Evolutionary conservation across 2,329 filamentous ascomycete species (phyloP).

Genomic region (Cucurbitaria berberidis): DNA sequence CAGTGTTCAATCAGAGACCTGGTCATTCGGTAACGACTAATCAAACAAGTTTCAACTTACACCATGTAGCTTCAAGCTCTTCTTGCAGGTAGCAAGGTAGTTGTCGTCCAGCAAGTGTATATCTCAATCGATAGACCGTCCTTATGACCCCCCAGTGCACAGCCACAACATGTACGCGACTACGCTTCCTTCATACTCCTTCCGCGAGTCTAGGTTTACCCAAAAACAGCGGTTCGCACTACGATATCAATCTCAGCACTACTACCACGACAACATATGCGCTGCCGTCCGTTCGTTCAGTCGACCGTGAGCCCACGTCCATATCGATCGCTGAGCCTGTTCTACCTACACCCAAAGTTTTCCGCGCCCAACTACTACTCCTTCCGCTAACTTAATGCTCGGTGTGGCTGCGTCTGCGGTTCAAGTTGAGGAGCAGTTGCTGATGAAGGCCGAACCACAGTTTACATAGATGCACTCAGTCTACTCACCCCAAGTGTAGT

Average conservation of each 20-base stretch:
- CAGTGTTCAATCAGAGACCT: not conserved
- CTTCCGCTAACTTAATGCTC: constrained; percentile 56
- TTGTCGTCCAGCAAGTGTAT: constrained; percentile 47
- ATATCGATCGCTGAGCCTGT: constrained; percentile 62
- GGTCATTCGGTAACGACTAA: not conserved
- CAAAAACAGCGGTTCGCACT: constrained; percentile 48
- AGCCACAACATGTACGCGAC: constrained; percentile 32
- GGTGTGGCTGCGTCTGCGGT: constrained; percentile 37
- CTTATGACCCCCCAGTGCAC: constrained; percentile 35
- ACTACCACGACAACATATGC: constrained; percentile 46
- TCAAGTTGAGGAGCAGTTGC: constrained; percentile 41
- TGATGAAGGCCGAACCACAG: constrained; percentile 37
- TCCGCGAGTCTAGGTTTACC: constrained; percentile 45
- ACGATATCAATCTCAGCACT: constrained; percentile 45
- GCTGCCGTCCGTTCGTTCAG: constrained; percentile 45
- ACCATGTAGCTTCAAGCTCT: constrained; percentile 22
- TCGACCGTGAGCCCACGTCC: constrained; percentile 59
- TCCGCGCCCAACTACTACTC: constrained; percentile 56
- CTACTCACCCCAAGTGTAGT: constrained; percentile 13
- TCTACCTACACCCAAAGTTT: constrained; percentile 61
- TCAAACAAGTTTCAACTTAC: not conserved
- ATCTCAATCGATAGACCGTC: constrained; percentile 37
- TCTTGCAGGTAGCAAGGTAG: constrained; percentile 12
- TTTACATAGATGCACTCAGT: constrained; percentile 23
- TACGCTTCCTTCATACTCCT: constrained; percentile 36